Evolutionary conservation across 2,329 filamentous ascomycete species (phyloP).

Genomic region (Epichloe coenophiala): DNA sequence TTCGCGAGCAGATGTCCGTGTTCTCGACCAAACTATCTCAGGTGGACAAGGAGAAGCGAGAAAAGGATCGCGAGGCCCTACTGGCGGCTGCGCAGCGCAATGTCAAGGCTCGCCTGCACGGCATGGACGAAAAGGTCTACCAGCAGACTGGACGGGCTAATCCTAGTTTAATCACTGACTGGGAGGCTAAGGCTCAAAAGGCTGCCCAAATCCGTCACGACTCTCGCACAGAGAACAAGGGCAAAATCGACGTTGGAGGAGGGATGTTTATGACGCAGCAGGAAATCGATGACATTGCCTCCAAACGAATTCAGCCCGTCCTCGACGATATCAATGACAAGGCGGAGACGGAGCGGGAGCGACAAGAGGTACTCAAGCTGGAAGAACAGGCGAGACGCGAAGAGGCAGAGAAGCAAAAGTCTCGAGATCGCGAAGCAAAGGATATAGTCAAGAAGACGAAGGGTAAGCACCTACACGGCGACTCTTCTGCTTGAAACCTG

Average conservation of each 20-base stretch:
- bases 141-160: slow-evolving; percentile 62
- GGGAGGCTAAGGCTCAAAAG: slow-evolving; percentile 64
- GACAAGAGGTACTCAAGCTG: slow-evolving; percentile 51
- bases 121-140: slow-evolving; percentile 72
- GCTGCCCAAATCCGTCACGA: slow-evolving; percentile 54
- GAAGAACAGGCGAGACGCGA: slow-evolving; percentile 45
- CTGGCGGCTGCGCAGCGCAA: slow-evolving; percentile 73
- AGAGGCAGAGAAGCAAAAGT: slow-evolving; percentile 31
- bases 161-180: slow-evolving; percentile 55
- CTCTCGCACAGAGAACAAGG: slow-evolving; percentile 38
- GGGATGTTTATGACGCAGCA: slow-evolving; percentile 67
- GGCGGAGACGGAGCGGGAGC: slow-evolving; percentile 57
- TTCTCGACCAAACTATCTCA: slow-evolving; percentile 55
- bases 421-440: slow-evolving; percentile 37
- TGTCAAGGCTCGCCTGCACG: slow-evolving; percentile 63
- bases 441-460: slow-evolving; percentile 41
- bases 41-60: slow-evolving; percentile 60
- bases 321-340: slow-evolving; percentile 74
- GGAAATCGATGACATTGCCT: slow-evolving; percentile 69
- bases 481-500: no score
- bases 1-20: slow-evolving; percentile 66
- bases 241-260: slow-evolving; percentile 58
- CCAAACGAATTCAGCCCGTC: slow-evolving; percentile 64
- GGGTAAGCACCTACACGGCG: slow-evolving; percentile 31
- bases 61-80: slow-evolving; percentile 60